A percentile compares a stretch with the other conserved stretches of the same genome.
Conservation (phyloP, 2,329 filamentous ascomycete species). For the Pyricularia grisea region DNA sequence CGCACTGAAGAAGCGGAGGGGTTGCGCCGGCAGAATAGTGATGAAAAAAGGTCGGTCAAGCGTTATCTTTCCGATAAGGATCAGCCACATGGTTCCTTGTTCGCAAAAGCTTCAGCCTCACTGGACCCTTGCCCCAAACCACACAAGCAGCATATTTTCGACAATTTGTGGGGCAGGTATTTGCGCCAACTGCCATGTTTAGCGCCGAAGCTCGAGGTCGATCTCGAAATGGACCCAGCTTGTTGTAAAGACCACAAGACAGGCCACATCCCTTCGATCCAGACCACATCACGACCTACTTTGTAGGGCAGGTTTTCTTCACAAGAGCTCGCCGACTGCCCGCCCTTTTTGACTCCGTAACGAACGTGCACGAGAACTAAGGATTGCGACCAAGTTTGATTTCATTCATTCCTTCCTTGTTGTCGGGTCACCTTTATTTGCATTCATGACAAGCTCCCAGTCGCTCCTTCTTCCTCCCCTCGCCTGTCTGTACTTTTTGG, state of each 20-base stretch:
- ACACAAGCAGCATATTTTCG: background rate
- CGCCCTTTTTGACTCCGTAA: background rate
- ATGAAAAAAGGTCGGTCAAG: background rate
- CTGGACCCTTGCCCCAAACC: background rate
- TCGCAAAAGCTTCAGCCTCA: background rate
- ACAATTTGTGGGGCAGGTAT: background rate
- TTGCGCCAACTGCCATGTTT: background rate
- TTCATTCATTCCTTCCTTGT: background rate
- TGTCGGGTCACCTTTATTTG: background rate
- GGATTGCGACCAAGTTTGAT: background rate
- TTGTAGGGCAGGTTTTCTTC: background rate
- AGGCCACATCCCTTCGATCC: background rate
- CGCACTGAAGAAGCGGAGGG: background rate
- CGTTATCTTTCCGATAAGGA: background rate
- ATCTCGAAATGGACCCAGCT: background rate
- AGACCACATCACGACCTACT: background rate
- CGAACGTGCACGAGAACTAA: background rate
- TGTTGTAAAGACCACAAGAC: background rate
- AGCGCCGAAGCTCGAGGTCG: background rate
- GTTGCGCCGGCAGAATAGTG: background rate
- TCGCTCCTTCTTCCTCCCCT: constrained; percentile 4
- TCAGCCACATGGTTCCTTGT: background rate
- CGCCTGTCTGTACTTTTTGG: constrained; percentile 1
- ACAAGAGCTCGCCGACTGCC: background rate
- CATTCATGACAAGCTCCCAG: constrained; percentile 7